Base-by-base conservation (phyloP, 2,329 filamentous ascomycete genomes). In the Ophiocordyceps sinensis region DNA sequence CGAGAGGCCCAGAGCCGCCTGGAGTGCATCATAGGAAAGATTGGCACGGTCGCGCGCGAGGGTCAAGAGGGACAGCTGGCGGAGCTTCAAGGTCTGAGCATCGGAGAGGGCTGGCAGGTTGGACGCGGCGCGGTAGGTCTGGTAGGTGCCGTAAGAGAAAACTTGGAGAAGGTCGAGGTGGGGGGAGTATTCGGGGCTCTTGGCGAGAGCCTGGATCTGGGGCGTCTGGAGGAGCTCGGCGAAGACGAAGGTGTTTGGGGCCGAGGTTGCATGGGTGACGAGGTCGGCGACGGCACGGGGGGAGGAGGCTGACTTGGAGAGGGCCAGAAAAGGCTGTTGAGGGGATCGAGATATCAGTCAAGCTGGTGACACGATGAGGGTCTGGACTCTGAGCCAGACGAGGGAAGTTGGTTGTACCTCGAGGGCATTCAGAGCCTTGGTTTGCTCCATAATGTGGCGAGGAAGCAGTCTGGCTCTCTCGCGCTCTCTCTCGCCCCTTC, bases 111-210 rank as follows among this genome's bases (percentile, higher is more conserved):
- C 46, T 3, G 89, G 91, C 3, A 95, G 78, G 47, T 51, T 51
- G 17, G 59, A 41, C n/a, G 62, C 57, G 21, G 47, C 45, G 19
- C 49, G 55, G 67, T 94, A 95, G 51, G 81, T 75, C 44, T 74
- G 66, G 68, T 86, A 95, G 44, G 86, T 94, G 45, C 89, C 91
- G 70, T 91, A 86, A 44, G 87, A 85, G 63, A 98, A 98, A 53
- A 93, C 80, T 61, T 88, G 74, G 36, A 98, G 79, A 13, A 94
- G 72, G 2, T 68, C 75, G 39, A 91, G 70, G 61, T 85, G 64
- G 4, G 65, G 51, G 2, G 70, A 64, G 52, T 81, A 75, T 38
- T 93, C 82, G 30, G 70, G 57, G 9, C 59, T 59, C 32, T 76
- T 58, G 32, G 68, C 68, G 36, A 96, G 77, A 12, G 75, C 71